Percentiles rank a stretch among this genome's conserved stretches.
phyloP scores from a whole-genome alignment of 106 monocot genomes.

The Allium cepa region DNA sequence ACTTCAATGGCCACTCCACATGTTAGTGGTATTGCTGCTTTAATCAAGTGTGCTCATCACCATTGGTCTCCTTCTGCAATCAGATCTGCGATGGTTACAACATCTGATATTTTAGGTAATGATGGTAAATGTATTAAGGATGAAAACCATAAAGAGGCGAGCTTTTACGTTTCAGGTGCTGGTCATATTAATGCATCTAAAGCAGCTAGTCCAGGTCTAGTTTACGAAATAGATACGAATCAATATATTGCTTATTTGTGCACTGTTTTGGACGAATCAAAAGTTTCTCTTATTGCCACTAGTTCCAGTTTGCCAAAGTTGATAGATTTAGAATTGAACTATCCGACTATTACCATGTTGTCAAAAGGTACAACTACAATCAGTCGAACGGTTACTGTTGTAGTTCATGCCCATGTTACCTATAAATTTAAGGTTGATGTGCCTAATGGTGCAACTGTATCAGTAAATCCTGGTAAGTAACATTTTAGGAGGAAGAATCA shows the following conservation, averaged over 20 bases:
- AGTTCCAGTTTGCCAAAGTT: no score
- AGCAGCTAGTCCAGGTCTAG: slow-evolving; percentile 61
- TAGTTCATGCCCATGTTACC: no score
- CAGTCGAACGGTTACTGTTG: no score
- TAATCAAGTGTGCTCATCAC: slow-evolving; percentile 49
- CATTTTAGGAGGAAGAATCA: no score
- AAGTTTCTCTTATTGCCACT: no score
- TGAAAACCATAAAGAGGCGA: slow-evolving; percentile 17
- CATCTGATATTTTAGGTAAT: slow-evolving; percentile 52
- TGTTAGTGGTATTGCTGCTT: slow-evolving; percentile 53
- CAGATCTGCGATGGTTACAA: slow-evolving; percentile 77
- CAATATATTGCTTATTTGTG: slow-evolving; percentile 77
- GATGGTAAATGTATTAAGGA: slow-evolving; percentile 71
- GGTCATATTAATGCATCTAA: slow-evolving; percentile 64
- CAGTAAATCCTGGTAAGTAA: no score
- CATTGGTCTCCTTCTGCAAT: slow-evolving; percentile 71
- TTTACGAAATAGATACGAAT: slow-evolving; percentile 59
- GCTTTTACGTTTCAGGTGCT: slow-evolving; percentile 45
- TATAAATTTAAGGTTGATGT: no score
- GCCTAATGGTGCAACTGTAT: no score
- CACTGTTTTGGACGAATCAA: background rate
- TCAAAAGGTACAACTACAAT: no score
- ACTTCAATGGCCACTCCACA: slow-evolving; percentile 95
- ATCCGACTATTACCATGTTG: no score
- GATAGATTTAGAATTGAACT: no score